Conservation (phyloP, 1,284 basidiomycete genomes). For the Megacollybia platyphylla region DNA sequence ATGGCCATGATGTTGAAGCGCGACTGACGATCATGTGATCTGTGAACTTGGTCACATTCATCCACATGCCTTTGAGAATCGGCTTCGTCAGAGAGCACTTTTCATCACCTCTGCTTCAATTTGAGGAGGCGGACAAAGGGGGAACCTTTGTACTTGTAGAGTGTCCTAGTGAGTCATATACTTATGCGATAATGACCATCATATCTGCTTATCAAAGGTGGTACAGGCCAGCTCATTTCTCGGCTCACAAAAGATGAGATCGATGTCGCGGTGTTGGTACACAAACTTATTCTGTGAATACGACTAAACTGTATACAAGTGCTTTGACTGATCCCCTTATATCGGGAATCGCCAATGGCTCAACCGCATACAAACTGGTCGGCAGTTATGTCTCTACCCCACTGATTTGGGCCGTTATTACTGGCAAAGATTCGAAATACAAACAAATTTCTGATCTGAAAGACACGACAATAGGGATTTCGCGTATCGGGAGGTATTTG, state of each 20-base stretch:
- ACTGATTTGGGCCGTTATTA: slow-evolving; percentile 88
- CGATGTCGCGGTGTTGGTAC: slow-evolving; percentile 75
- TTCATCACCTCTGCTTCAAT: slow-evolving; percentile 78
- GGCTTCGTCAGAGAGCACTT: slow-evolving; percentile 78
- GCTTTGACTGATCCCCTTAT: slow-evolving; percentile 92
- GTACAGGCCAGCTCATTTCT: slow-evolving; percentile 84
- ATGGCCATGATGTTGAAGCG: slow-evolving; percentile 7
- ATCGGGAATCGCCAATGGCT: slow-evolving; percentile 85
- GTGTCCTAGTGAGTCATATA: slow-evolving; percentile 64
- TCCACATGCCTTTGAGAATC: slow-evolving; percentile 26
- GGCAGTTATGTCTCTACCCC: slow-evolving; percentile 88
- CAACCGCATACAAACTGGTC: slow-evolving; percentile 79
- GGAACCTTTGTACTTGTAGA: slow-evolving; percentile 76
- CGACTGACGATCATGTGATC: neutral
- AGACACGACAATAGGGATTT: slow-evolving; percentile 82
- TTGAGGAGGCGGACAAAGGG: slow-evolving; percentile 48
- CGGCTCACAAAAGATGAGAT: slow-evolving; percentile 77
- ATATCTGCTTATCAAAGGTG: slow-evolving; percentile 33
- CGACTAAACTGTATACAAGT: slow-evolving; percentile 21
- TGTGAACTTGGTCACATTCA: neutral
- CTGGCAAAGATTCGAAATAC: slow-evolving; percentile 69
- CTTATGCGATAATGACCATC: neutral
- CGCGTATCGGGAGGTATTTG: slow-evolving; percentile 66
- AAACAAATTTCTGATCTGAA: slow-evolving; percentile 67
- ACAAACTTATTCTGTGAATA: neutral